These are phyloP conservation scores for Beauveria australis DNA, from an alignment of 2,329 filamentous ascomycete genomes.

Conservation along the genomic window DNA sequence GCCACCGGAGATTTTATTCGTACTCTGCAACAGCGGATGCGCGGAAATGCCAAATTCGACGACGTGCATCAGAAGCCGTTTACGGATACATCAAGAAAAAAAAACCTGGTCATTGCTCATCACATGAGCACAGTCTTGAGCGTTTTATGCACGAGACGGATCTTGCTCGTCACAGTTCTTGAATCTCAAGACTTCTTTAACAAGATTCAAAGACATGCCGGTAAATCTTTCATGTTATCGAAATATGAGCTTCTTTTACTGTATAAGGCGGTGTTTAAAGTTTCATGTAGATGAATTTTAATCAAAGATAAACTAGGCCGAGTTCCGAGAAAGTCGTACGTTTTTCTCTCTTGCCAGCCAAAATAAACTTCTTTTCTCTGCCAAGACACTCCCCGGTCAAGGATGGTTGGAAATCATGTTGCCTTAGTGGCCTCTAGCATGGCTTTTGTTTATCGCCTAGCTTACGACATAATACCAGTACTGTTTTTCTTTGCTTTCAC, in stretches of 20 bases:
- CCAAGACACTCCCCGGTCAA: background rate
- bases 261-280: background rate
- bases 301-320: too few relatives aligned
- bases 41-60: slow-evolving; percentile 3
- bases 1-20: background rate
- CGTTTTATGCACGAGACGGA: background rate
- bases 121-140: background rate
- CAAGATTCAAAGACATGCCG: background rate
- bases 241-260: background rate
- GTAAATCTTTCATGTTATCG: background rate
- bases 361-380: background rate
- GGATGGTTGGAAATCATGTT: background rate
- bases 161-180: background rate
- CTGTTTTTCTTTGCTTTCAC: too few relatives aligned
- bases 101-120: background rate
- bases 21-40: background rate
- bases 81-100: background rate
- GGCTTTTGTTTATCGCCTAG: background rate
- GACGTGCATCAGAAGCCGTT: background rate
- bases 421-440: background rate
- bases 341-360: too few relatives aligned
- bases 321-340: background rate
- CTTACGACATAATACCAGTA: background rate
- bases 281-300: background rate
- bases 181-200: background rate